phyloP scores from a whole-genome alignment of 805 yeast genomes.

The Candida alai region DNA sequence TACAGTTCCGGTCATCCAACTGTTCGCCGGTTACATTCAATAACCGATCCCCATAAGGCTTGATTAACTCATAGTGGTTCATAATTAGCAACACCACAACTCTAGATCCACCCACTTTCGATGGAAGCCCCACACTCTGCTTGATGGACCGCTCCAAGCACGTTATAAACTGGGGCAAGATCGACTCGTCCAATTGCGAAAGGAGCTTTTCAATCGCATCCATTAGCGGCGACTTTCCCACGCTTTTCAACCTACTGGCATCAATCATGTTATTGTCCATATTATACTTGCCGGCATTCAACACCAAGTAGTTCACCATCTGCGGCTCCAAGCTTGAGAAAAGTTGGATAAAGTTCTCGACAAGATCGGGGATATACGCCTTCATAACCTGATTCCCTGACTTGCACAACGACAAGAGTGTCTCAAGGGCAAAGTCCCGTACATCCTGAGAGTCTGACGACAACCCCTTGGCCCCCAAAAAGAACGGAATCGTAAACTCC shows the following conservation, averaged over 20 bases:
- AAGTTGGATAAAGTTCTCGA: conserved; percentile 63
- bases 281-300: conserved; percentile 87
- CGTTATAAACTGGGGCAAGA: conserved; percentile 46
- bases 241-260: conserved; percentile 64
- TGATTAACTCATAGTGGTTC: conserved; percentile 44
- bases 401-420: conserved; percentile 67
- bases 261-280: conserved; percentile 70
- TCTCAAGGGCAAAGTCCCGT: conserved; percentile 66
- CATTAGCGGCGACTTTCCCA: conserved; percentile 85
- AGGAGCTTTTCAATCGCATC: conserved; percentile 74
- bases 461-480: conserved; percentile 74
- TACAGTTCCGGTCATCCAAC: conserved; percentile 64
- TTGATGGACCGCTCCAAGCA: conserved; percentile 54
- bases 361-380: conserved; percentile 64
- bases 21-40: conserved; percentile 56
- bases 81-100: conserved; percentile 63
- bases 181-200: conserved; percentile 48
- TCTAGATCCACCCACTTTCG: conserved; percentile 80
- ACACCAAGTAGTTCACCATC: conserved; percentile 73
- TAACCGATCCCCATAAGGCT: conserved; percentile 58
- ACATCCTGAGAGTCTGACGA: conserved; percentile 86
- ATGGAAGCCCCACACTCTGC: conserved; percentile 81
- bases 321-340: conserved; percentile 93
- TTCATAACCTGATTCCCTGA: conserved; percentile 56
- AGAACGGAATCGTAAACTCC: conserved; percentile 65